Base-by-base conservation (phyloP, 164 flowering plant species). In the Berberis vulgaris region DNA sequence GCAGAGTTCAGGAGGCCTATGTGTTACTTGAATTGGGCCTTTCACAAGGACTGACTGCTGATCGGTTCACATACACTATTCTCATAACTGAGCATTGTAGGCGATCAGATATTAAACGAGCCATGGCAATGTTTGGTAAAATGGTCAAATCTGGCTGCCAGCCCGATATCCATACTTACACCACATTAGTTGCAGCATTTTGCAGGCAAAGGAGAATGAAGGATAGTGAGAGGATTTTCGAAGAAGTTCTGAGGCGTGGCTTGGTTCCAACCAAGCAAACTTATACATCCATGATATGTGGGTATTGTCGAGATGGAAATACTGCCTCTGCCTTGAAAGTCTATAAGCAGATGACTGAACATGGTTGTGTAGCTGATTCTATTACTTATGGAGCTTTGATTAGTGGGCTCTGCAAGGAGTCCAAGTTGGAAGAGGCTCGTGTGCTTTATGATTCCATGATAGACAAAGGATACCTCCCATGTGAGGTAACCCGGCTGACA, bases 401-500 rank as follows among this genome's bases (percentile, higher is more conserved):
- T 60, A 91, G 97, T 71, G 99, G 93, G 40, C 85, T 94, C 26
- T 94, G 99, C 74, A 86, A 85, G 65, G 86, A 86, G 63, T 78
- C 83, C 43, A 86, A 71, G 74, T 54, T 94, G 67, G 80, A 81
- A 42, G 87, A 84, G 64, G 99, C 97, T 53, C 77, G 66, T 7
- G 53, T 40, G 50, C 73, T 91, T 13, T 91, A 81, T 71, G 80
- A 83, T 64, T 64, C 81, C 11, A 94, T 94, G 99, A 71, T 86
- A 13, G 84, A 85, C 62, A 85, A 73, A 69, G 93, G 95, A 40
- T 47, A 84, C 7, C 67, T 84, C n/a, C 99, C 99, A 3, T 81
- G 91, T 74, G 96, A 91, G 73, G 99, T 94, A 53, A 86, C 99
- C 56, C 81, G 92, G 58, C 46, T 89, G 54, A 88, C 99, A 43